Evolutionary conservation across 305 asterid species (phyloP).

Genomic region (Fraxinus latifolia): DNA sequence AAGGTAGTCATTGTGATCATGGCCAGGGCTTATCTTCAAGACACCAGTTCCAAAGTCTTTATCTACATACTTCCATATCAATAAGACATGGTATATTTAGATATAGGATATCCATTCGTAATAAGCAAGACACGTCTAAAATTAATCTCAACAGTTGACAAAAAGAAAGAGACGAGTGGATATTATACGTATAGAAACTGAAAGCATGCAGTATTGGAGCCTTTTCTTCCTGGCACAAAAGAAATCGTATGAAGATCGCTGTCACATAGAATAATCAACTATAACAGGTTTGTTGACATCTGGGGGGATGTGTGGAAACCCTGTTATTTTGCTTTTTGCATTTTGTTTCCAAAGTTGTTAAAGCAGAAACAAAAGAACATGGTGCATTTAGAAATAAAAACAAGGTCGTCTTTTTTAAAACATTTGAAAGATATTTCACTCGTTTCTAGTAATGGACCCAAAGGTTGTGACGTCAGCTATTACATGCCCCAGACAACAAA

Average conservation of each 20-base stretch:
- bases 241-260: neutral
- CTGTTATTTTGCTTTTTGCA: neutral
- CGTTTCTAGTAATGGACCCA: neutral
- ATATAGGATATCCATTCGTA: slow-evolving; percentile 20
- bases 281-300: neutral
- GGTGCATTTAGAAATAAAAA: neutral
- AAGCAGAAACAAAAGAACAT: neutral
- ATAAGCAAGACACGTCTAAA: slow-evolving; percentile 15
- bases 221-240: neutral
- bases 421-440: neutral
- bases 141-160: slow-evolving; percentile 10
- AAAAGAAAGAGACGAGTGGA: slow-evolving; percentile 11
- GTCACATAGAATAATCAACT: neutral
- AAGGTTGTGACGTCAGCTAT: neutral
- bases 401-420: neutral
- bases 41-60: slow-evolving; percentile 99
- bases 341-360: neutral
- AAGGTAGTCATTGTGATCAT: slow-evolving; percentile 96
- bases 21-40: slow-evolving; percentile 98
- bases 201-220: neutral
- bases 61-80: slow-evolving; percentile 73
- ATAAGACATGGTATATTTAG: slow-evolving; percentile 21
- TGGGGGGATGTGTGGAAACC: neutral
- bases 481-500: neutral
- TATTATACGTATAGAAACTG: neutral